phyloP scores from a whole-genome alignment of 208 protist genomes.

The Angomonas deanei region DNA sequence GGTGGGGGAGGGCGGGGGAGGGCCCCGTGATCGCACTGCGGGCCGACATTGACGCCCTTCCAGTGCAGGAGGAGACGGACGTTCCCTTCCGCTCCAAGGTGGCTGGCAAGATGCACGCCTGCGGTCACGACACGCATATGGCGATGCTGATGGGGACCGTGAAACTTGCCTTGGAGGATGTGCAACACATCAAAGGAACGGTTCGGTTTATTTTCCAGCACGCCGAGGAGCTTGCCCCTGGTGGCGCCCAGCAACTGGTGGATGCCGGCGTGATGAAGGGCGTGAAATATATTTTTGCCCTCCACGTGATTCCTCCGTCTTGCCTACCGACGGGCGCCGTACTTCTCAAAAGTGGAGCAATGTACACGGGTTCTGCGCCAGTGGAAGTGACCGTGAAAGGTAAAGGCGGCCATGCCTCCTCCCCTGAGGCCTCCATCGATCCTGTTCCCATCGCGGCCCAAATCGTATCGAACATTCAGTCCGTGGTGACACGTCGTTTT shows the following conservation, averaged over 20 bases:
- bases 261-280: slow-evolving; percentile 36
- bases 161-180: slow-evolving; percentile 42
- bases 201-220: slow-evolving; percentile 73
- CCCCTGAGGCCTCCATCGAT: slow-evolving; percentile 46
- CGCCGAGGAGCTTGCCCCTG: slow-evolving; percentile 46
- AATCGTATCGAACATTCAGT: slow-evolving; percentile 40
- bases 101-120: slow-evolving; percentile 51
- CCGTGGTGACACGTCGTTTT: slow-evolving; percentile 42
- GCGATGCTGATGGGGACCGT: slow-evolving; percentile 51
- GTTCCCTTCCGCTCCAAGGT: slow-evolving; percentile 39
- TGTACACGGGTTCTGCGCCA: slow-evolving; percentile 3
- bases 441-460: slow-evolving; percentile 35
- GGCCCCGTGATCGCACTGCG: slow-evolving; percentile 32
- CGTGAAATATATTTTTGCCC: slow-evolving; percentile 47
- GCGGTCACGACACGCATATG: slow-evolving; percentile 54
- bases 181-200: slow-evolving; percentile 41
- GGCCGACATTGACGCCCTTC: slow-evolving; percentile 60
- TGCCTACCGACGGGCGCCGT: background rate
- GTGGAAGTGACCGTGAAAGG: slow-evolving; percentile 8
- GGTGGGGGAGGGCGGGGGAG: slow-evolving; percentile 32
- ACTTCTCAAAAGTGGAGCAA: slow-evolving; percentile 16
- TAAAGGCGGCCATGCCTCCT: slow-evolving; percentile 50
- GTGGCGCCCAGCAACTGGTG: slow-evolving; percentile 45
- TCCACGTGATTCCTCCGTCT: slow-evolving; percentile 22
- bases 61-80: slow-evolving; percentile 39